phyloP scores from a whole-genome alignment of 1,139 yeast species.

The Blastobotrys persicus region DNA sequence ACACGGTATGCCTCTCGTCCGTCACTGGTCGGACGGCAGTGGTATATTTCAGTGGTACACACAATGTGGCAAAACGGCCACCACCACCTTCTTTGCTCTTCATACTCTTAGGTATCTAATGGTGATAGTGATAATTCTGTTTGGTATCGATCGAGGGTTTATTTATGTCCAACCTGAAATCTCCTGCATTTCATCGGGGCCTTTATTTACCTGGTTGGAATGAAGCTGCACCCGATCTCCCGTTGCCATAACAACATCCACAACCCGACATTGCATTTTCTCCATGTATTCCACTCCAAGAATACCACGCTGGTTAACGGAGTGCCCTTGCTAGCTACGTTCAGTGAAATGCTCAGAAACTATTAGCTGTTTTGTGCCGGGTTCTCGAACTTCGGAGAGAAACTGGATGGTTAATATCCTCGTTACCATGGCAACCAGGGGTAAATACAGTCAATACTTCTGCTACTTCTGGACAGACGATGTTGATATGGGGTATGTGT shows the following conservation, averaged over 20 bases:
- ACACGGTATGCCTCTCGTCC: constrained; percentile 35
- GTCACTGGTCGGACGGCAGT: constrained; percentile 39
- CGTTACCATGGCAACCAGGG: no score
- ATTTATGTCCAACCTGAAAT: neutral
- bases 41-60: constrained; percentile 42
- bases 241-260: neutral
- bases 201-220: neutral
- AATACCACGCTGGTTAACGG: no score
- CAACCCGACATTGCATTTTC: no score
- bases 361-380: no score
- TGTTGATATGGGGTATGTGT: no score
- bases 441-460: no score
- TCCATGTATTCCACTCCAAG: no score
- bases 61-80: constrained; percentile 15
- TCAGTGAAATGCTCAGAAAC: no score
- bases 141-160: constrained; percentile 8
- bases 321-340: no score
- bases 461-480: no score
- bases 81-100: neutral
- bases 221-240: neutral
- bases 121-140: neutral
- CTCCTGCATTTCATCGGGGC: neutral
- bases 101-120: neutral
- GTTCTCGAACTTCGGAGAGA: no score
- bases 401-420: no score